Percentiles rank a stretch among this genome's conserved stretches.
These are phyloP conservation scores for Ramalina intermedia DNA, from an alignment of 495 filamentous ascomycete species.

Conservation along the genomic window DNA sequence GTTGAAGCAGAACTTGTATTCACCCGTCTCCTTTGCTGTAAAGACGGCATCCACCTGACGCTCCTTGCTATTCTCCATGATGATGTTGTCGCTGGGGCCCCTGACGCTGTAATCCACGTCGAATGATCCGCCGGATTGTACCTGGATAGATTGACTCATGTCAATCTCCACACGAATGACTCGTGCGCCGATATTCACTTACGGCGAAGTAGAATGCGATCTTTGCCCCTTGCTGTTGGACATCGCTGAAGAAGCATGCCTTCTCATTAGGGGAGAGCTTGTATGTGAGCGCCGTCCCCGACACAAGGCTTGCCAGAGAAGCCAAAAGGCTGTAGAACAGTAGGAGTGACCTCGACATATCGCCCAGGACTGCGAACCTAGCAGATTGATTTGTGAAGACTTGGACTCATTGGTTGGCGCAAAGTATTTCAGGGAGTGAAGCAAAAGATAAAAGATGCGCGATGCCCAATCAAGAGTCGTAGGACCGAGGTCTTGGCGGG, in stretches of 20 bases:
- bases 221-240: constrained; percentile 65
- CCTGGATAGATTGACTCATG: constrained; percentile 32
- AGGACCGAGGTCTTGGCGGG: too few species aligned
- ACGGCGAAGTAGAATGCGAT: constrained; percentile 98
- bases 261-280: constrained; percentile 80
- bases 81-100: constrained; percentile 66
- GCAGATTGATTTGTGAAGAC: too few species aligned
- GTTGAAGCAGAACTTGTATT: constrained; percentile 96
- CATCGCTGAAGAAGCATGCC: constrained; percentile 81
- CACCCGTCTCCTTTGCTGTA: constrained; percentile 81
- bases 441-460: too few species aligned
- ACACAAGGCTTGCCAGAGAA: constrained; percentile 42
- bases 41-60: constrained; percentile 97
- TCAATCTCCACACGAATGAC: neutral
- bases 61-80: constrained; percentile 82
- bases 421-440: too few species aligned
- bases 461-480: too few species aligned
- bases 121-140: constrained; percentile 91
- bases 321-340: constrained; percentile 41
- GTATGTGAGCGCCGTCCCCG: constrained; percentile 87
- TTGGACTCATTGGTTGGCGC: too few species aligned
- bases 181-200: constrained; percentile 20
- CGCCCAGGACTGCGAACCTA: too few species aligned
- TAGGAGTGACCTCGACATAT: neutral
- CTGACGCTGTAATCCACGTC: constrained; percentile 86